Conservation (phyloP, 2,329 filamentous ascomycete species). For the Hysterium pulicare region DNA sequence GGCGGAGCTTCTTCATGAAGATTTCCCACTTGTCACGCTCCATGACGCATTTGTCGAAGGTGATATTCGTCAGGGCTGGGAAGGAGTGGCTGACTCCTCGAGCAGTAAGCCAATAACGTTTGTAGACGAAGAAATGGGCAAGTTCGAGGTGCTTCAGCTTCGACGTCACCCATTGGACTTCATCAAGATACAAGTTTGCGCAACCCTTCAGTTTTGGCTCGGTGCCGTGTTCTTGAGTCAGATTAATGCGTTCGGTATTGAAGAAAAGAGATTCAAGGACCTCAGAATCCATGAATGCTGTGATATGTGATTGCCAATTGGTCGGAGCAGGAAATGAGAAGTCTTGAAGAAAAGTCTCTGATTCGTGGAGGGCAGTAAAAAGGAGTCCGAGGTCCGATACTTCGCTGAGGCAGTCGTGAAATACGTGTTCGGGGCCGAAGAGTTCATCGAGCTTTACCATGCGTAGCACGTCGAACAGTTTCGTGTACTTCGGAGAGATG, state of each 20-base stretch:
- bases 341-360: not conserved
- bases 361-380: not conserved
- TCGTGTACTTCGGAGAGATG: not conserved
- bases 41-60: not conserved
- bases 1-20: too few species aligned
- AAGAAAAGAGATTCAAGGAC: not conserved
- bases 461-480: not conserved
- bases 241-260: not conserved
- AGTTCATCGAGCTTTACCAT: not conserved
- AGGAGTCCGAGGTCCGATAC: not conserved
- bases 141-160: not conserved
- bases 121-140: not conserved
- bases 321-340: not conserved
- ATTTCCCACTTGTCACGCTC: not conserved
- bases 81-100: too few species aligned
- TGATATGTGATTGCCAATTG: not conserved
- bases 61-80: not conserved
- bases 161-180: not conserved
- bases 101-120: too few species aligned
- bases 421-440: not conserved
- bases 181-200: too few species aligned
- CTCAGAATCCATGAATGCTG: not conserved
- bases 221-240: not conserved
- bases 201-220: too few species aligned
- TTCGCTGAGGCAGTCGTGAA: not conserved